Conservation (phyloP, 202 grass and related monocot species). For the Sporobolus alterniflorus region DNA sequence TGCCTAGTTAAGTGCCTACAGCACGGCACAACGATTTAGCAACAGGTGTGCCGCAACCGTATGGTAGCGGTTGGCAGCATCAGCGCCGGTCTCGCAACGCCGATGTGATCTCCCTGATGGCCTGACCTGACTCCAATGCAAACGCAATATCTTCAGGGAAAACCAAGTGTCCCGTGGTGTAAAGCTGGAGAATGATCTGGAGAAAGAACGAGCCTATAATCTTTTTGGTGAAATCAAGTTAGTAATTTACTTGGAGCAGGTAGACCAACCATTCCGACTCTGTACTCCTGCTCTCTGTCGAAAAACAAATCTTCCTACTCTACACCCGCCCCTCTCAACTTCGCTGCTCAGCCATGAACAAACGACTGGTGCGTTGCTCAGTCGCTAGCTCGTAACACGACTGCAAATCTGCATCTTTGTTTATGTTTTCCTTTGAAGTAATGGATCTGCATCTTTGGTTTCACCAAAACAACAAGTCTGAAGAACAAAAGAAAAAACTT, state of each 20-base stretch:
- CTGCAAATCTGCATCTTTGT: neutral
- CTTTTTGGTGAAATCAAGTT: neutral
- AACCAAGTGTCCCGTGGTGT: neutral
- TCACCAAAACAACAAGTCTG: no score
- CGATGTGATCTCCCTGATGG: neutral
- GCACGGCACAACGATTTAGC: neutral
- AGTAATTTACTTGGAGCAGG: neutral
- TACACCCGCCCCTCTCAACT: neutral
- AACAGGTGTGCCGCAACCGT: neutral
- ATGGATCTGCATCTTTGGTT: neutral
- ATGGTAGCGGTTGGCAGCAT: neutral
- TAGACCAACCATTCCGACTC: constrained; percentile 1
- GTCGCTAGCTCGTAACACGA: neutral
- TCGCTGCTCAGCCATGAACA: neutral
- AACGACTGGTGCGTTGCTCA: neutral
- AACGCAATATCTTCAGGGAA: neutral
- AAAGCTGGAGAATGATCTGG: neutral
- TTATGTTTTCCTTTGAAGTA: no score
- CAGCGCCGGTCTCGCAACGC: neutral
- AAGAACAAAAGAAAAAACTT: neutral
- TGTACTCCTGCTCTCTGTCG: neutral
- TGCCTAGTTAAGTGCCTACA: neutral
- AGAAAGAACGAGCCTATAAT: neutral
- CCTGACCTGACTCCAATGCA: neutral
- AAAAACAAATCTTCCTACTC: neutral